These are phyloP conservation scores for Hypoxylon lenormandii DNA, from an alignment of 495 filamentous ascomycete species.

Conservation along the genomic window DNA sequence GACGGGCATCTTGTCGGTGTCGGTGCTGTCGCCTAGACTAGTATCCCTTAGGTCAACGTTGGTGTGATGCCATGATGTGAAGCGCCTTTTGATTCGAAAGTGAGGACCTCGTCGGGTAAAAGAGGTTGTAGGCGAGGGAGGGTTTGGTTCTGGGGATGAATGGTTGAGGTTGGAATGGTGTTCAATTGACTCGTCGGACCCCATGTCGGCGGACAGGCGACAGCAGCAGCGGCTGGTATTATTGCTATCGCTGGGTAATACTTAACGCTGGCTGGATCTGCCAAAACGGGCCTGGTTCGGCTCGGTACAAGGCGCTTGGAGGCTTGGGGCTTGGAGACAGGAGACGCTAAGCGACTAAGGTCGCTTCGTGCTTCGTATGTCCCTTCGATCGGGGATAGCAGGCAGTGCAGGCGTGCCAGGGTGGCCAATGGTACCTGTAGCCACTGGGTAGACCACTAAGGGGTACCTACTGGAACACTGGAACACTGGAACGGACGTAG, in stretches of 20 bases:
- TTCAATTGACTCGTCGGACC: conserved; percentile 49
- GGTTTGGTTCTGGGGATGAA: conserved; percentile 36
- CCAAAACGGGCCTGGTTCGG: conserved; percentile 37
- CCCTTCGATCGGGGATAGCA: conserved; percentile 19
- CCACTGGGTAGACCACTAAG: conserved; percentile 13
- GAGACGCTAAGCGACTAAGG: conserved; percentile 18
- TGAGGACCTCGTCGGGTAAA: conserved; percentile 39
- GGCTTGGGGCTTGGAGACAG: conserved; percentile 14
- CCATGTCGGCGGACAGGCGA: conserved; percentile 47
- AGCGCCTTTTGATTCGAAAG: conserved; percentile 48
- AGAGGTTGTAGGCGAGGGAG: conserved; percentile 45
- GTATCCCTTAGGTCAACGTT: conserved; percentile 46
- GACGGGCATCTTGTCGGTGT: conserved; percentile 48
- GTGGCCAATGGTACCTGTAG: background rate
- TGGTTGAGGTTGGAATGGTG: conserved; percentile 47
- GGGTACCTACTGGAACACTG: background rate
- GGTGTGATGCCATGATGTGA: conserved; percentile 52
- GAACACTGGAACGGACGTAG: too few relatives aligned
- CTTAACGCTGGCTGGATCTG: conserved; percentile 17
- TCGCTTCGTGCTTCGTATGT: conserved; percentile 34
- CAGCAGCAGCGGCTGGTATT: conserved; percentile 10
- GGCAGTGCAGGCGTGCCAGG: background rate
- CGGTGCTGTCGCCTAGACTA: conserved; percentile 32
- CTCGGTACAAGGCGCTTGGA: conserved; percentile 10
- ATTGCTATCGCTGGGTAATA: conserved; percentile 1